Conservation (phyloP, 257 asterid genomes). For the Rhazya stricta region DNA sequence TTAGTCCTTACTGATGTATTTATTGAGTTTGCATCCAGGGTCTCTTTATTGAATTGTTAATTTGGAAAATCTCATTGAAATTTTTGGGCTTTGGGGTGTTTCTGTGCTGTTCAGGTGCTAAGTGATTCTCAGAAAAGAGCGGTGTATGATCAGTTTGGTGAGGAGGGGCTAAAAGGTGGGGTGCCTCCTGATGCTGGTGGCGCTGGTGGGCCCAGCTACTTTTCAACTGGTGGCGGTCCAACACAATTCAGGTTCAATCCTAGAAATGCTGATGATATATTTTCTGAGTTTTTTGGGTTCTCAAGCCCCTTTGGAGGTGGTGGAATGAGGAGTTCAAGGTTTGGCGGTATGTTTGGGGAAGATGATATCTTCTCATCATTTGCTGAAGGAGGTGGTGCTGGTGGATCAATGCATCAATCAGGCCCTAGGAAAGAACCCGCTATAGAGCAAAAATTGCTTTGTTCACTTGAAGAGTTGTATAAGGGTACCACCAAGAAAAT, state of each 20-base stretch:
- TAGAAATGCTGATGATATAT: constrained; percentile 46
- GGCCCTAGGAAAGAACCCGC: constrained; percentile 28
- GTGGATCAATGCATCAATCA: constrained; percentile 28
- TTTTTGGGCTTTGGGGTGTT: not conserved
- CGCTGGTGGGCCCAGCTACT: constrained; percentile 26
- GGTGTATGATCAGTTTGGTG: constrained; percentile 47
- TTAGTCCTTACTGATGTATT: not conserved
- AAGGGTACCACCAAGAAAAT: constrained; percentile 41
- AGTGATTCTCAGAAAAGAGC: constrained; percentile 43
- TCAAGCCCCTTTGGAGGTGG: constrained; percentile 33
- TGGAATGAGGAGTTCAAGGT: constrained; percentile 26
- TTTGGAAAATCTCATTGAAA: not conserved
- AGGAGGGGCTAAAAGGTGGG: constrained; percentile 45
- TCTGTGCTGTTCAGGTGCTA: constrained; percentile 28
- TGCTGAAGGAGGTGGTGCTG: constrained; percentile 30
- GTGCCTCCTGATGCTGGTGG: constrained; percentile 39
- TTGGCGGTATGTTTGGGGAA: constrained; percentile 30
- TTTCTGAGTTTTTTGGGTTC: constrained; percentile 38
- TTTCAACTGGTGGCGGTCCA: constrained; percentile 39
- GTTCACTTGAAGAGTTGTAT: constrained; percentile 42
- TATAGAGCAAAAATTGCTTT: constrained; percentile 32
- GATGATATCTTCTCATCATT: constrained; percentile 24
- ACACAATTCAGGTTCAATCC: constrained; percentile 34
- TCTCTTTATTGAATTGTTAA: not conserved
- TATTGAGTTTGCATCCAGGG: not conserved